Base-by-base conservation (phyloP, 2,329 filamentous ascomycete genomes). In the Rosellinia necatrix region DNA sequence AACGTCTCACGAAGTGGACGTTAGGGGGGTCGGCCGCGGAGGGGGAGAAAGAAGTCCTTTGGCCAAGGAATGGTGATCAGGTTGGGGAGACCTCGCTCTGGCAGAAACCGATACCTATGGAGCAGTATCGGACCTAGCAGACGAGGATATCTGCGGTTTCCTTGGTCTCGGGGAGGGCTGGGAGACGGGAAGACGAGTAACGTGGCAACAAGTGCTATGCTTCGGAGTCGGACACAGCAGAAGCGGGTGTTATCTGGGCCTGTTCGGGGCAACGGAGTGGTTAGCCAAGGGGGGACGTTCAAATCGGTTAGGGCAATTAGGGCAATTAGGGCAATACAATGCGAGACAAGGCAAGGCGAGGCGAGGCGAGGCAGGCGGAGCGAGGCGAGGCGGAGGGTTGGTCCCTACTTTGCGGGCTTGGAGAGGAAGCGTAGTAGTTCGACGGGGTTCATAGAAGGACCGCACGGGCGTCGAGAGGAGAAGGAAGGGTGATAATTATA, bases 381-480 rank as follows among this genome's bases (percentile, higher is more conserved):
- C 46, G 49, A 29, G 53, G 50, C 32, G 17, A 21, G 44, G 27
- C 52, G 21, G 50, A n/a, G 44, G 40, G 30, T n/a, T n/a, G 19
- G 41, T 30, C 15, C 89, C 73, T 78, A 96, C 92, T 96, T 96
- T 76, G 91, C 90, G 73, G 91, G 91, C 82, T 94, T 94, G 74
- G 91, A 96, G 69, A 96, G 86, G 81, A 96, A 94, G 79, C 91
- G 90, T 73, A 96, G 85, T 72, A 96, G 86, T 78, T 96, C 90
- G 79, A 88, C 89, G 76, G 84, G 88, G 89, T 86, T 92, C 92
- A 96, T 96, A 87, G 86, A 90, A 85, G n/a, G 76, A 78, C 72
- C 70, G 47, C 49, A 60, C 46, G 59, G 42, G 56, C 30, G 60
- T 62, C 59, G 58, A 54, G 57, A 64, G 61, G n/a, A 59, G 53